Evolutionary conservation across 306 rosid genomes (phyloP).

Genomic region (Cucumis hystrix): DNA sequence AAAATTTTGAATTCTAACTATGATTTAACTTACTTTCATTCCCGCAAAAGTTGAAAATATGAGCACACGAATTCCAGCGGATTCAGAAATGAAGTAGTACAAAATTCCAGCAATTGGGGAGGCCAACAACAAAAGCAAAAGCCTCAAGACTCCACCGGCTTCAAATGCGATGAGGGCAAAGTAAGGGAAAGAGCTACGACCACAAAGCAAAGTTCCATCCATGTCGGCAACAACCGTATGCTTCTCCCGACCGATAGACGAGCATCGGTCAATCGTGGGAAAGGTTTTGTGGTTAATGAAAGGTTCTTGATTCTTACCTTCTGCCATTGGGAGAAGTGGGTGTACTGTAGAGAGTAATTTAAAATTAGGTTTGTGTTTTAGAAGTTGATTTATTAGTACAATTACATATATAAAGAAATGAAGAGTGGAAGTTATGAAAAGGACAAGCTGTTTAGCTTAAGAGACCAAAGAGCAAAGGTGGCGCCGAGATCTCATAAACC

Average conservation of each 20-base stretch:
- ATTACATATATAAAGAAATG: background rate
- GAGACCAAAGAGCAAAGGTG: background rate
- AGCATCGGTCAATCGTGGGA: conserved; percentile 43
- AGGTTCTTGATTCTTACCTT: background rate
- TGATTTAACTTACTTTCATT: conserved; percentile 4
- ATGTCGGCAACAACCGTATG: conserved; percentile 72
- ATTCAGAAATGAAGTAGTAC: conserved; percentile 59
- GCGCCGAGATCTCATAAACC: background rate
- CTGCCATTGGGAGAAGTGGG: background rate
- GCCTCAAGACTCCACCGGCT: conserved; percentile 57
- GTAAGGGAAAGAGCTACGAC: conserved; percentile 75
- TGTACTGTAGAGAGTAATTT: background rate
- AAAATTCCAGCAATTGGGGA: conserved; percentile 58
- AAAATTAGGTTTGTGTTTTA: background rate
- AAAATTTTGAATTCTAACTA: no score
- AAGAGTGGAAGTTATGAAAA: background rate
- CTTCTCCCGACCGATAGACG: conserved; percentile 44
- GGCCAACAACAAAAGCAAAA: conserved; percentile 38
- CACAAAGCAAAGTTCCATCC: conserved; percentile 74
- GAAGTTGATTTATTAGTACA: background rate
- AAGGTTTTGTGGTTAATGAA: background rate
- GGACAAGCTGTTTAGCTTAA: background rate
- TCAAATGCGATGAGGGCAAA: conserved; percentile 71
- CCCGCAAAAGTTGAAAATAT: conserved; percentile 52
- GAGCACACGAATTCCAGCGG: conserved; percentile 59